Evolutionary conservation across 1,284 basidiomycete species (phyloP).

Genomic region (Cutaneotrichosporon sp.): DNA sequence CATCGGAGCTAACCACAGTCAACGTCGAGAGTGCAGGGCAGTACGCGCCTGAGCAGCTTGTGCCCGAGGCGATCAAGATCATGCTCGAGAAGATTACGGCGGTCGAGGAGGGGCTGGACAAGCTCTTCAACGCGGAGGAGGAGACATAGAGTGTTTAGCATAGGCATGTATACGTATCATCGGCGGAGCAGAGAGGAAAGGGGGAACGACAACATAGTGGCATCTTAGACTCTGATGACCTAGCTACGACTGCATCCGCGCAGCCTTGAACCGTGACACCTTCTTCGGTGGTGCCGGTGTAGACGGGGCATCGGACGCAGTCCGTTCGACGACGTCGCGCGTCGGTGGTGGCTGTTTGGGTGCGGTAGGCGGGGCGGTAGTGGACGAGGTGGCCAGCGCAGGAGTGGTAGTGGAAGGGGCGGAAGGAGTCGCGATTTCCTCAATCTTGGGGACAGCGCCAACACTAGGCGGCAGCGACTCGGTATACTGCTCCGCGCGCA

Average conservation of each 20-base stretch:
- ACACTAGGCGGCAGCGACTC: slow-evolving; percentile 14
- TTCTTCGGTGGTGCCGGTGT: slow-evolving; percentile 31
- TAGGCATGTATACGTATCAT: slow-evolving; percentile 7
- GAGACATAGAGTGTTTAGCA: slow-evolving; percentile 8
- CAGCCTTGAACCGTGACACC: slow-evolving; percentile 48
- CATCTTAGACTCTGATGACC: background rate
- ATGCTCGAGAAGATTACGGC: slow-evolving; percentile 73
- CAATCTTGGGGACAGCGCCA: background rate
- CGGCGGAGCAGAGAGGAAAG: background rate
- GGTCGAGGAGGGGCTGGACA: slow-evolving; percentile 51
- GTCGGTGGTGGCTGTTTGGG: background rate
- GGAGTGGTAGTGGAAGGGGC: background rate
- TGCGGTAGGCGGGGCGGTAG: background rate
- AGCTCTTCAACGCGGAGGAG: slow-evolving; percentile 25
- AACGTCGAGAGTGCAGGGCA: slow-evolving; percentile 87
- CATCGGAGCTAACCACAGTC: slow-evolving; percentile 57
- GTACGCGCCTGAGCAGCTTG: slow-evolving; percentile 78
- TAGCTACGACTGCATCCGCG: slow-evolving; percentile 25
- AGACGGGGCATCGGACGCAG: background rate
- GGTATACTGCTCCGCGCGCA: slow-evolving; percentile 2
- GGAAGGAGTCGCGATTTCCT: background rate
- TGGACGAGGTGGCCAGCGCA: background rate
- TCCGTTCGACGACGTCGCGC: slow-evolving; percentile 12
- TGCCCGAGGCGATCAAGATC: slow-evolving; percentile 77
- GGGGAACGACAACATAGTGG: slow-evolving; percentile 11